A percentile compares a stretch with the other conserved stretches of the same genome.
phyloP scores from a whole-genome alignment of 345 rosid species.

The Eucalyptus curtisii region DNA sequence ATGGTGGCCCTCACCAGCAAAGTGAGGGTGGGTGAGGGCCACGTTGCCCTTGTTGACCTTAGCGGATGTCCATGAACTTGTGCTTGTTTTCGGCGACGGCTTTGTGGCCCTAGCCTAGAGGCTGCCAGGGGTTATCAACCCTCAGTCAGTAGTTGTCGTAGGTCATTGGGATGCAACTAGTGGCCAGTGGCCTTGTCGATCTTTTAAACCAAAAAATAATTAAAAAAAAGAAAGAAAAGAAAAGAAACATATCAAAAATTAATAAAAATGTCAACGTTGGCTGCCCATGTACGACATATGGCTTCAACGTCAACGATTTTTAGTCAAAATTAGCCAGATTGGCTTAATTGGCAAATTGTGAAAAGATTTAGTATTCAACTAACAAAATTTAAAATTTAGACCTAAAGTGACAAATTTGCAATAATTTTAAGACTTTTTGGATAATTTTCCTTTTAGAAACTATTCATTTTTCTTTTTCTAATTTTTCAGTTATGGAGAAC shows the following conservation, averaged over 20 bases:
- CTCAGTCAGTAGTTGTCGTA: no score
- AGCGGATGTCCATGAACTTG: background rate
- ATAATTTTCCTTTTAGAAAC: background rate
- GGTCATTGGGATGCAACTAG: no score
- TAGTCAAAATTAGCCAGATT: background rate
- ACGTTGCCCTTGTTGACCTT: rapidly evolving
- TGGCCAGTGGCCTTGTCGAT: no score
- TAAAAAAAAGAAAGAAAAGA: no score
- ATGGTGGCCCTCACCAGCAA: no score
- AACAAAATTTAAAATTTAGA: no score
- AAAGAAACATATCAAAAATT: no score
- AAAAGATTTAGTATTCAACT: no score
- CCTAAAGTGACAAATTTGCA: no score
- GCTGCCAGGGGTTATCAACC: no score
- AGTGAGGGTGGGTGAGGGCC: no score
- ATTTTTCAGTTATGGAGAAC: background rate
- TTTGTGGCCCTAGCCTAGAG: no score
- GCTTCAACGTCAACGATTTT: background rate
- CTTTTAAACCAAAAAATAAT: background rate
- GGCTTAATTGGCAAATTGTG: background rate
- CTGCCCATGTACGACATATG: rapidly evolving
- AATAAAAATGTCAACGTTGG: background rate
- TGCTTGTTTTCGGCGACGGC: rapidly evolving
- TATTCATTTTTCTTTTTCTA: background rate
- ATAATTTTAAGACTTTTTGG: background rate